Conservation (phyloP, 2,329 filamentous ascomycete species). For the Ophiocordyceps camponoti-saundersi region DNA sequence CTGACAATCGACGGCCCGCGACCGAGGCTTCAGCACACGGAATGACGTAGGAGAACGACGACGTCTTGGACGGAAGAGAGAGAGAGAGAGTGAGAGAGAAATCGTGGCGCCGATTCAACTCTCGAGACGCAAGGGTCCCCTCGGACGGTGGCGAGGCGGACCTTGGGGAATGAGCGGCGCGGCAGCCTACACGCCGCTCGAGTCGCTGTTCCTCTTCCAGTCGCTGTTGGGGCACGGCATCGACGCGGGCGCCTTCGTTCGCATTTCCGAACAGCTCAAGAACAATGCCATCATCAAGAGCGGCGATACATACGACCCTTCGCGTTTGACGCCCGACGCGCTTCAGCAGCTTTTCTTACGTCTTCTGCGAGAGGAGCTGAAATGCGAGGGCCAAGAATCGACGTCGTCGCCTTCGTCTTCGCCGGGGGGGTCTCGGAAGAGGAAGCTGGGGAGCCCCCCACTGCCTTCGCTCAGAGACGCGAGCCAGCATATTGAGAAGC, state of each 20-base stretch:
- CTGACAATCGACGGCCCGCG: slow-evolving; percentile 11
- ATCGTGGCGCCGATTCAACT: slow-evolving; percentile 40
- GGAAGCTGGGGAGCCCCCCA: slow-evolving; percentile 52
- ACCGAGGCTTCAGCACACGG: slow-evolving; percentile 13
- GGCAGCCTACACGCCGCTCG: slow-evolving; percentile 64
- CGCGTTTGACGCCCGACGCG: slow-evolving; percentile 59
- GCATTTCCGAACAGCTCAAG: slow-evolving; percentile 58
- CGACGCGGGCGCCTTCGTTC: slow-evolving; percentile 46
- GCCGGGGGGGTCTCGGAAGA: slow-evolving; percentile 38
- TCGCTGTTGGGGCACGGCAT: slow-evolving; percentile 53
- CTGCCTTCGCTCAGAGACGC: slow-evolving; percentile 50
- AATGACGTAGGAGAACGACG: slow-evolving; percentile 10
- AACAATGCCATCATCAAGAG: slow-evolving; percentile 57
- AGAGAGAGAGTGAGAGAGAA: slow-evolving; percentile 4
- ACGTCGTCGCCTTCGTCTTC: slow-evolving; percentile 28
- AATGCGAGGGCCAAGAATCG: slow-evolving; percentile 21
- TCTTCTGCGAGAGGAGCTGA: slow-evolving; percentile 58
- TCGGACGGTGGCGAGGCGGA: slow-evolving; percentile 38
- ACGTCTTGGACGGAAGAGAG: background rate
- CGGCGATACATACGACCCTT: slow-evolving; percentile 53
- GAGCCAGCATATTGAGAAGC: slow-evolving; percentile 45
- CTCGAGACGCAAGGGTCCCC: slow-evolving; percentile 34
- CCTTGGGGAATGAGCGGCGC: slow-evolving; percentile 37
- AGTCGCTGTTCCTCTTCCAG: slow-evolving; percentile 74
- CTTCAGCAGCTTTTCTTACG: slow-evolving; percentile 64